A percentile compares a stretch with the other conserved stretches of the same genome.
Evolutionary conservation across 2,329 filamentous ascomycete species (phyloP).

Genomic region (Rhexocercosporidium sp.): DNA sequence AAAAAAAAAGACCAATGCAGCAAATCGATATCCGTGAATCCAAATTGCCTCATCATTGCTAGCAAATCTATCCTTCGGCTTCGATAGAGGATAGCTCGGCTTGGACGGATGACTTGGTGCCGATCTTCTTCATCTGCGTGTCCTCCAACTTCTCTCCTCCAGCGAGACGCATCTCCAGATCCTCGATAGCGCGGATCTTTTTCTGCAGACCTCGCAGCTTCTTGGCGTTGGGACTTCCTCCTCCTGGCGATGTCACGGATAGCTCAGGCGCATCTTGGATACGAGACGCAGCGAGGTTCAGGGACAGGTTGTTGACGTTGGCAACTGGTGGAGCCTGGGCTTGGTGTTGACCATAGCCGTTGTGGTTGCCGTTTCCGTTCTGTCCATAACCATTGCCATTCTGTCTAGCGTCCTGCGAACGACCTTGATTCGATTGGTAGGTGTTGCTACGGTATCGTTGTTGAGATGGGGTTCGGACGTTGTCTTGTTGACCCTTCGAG

Average conservation of each 20-base stretch:
- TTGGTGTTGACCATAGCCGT: conserved; percentile 30
- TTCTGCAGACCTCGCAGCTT: conserved; percentile 93
- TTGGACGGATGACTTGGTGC: conserved; percentile 81
- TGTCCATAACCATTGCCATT: conserved; percentile 40
- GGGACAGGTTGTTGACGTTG: conserved; percentile 43
- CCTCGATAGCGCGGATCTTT: conserved; percentile 97
- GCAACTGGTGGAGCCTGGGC: conserved; percentile 18
- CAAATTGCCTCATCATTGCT: neutral
- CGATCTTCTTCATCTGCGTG: conserved; percentile 98
- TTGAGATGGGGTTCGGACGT: conserved; percentile 49
- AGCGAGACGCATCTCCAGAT: conserved; percentile 95
- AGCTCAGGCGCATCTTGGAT: conserved; percentile 48
- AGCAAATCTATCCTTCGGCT: conserved; percentile 21
- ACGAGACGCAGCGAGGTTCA: conserved; percentile 38
- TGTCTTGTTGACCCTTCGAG: conserved; percentile 51
- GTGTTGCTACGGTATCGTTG: conserved; percentile 59
- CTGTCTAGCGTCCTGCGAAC: conserved; percentile 8
- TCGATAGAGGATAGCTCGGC: conserved; percentile 73
- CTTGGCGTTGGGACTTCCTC: conserved; percentile 81
- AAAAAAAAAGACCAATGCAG: neutral
- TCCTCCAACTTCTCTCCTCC: conserved; percentile 97
- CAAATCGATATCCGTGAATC: neutral
- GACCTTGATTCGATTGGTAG: conserved; percentile 40
- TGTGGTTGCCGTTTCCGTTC: conserved; percentile 36
- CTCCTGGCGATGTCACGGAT: conserved; percentile 57